Evolutionary conservation across 2,329 filamentous ascomycete genomes (phyloP), one percentile per base, ranked within the genome.

Genomic region (Trichoderma arundinaceum): DNA sequence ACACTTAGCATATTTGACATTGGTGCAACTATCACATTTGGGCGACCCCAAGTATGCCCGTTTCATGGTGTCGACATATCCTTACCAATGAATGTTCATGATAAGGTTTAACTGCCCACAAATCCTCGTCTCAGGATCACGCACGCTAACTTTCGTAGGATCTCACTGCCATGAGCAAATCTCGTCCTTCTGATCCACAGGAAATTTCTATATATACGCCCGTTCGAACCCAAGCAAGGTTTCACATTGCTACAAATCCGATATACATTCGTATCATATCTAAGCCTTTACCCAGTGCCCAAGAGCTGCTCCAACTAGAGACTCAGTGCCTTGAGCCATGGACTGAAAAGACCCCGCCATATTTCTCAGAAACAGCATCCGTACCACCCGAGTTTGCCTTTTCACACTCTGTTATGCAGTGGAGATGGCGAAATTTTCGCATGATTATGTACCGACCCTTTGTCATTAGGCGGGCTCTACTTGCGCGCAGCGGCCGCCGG

Each of bases 361-460:
- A 76, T 71, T 80, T 79, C 57, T 68, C 70, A 32, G 75, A 77
- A 35, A 62, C 71, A n/a, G 71, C 72, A 4, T 60, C 65, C 0
- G 70, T 80, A 3, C 77, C 77, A 1, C 62, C 72, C 1, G 75
- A 76, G 48, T 83, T 78, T 62, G 72, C 74, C 0, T 74, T 81
- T 10, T 74, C 77, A 1, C 78, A 81, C 28, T 75, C 75, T 3
- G 77, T 82, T 19, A 79, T 81, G 72, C 74, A 74, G 54, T 82
- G 80, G 78, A 75, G 81, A 12, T 74, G 75, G 44, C 74, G 78
- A 7, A 83, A 83, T 61, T 73, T 83, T 44, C 75, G 79, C 17
- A 81, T 83, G 69, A 79, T 83, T 60, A 81, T 82, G 75, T 82
- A 81, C 66, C 73, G 81, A 4, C 78, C 81, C 0, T 82, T 81